Base-by-base conservation (phyloP, 257 asterid genomes). In the Leonotis leonurus region DNA sequence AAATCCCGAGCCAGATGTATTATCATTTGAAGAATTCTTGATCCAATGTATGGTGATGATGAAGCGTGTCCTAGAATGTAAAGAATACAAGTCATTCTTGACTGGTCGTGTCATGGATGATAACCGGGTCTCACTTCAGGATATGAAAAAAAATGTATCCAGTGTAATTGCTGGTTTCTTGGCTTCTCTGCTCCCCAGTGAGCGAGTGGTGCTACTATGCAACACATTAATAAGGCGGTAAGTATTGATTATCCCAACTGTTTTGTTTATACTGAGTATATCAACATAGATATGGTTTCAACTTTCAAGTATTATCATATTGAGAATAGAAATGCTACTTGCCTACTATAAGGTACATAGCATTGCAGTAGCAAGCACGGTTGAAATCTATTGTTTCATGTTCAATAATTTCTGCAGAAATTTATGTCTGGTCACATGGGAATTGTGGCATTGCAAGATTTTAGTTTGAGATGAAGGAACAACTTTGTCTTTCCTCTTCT, bases 51-150 rank as follows among this genome's bases (percentile, higher is more conserved):
- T 93, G 95, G 76, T 85, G 59, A 76, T 85, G 86, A 77, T 82
- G 79, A 93, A 93, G 77, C 77, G 89, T 72, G 77, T 93, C 76
- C 79, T 93, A 66, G 97, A 89, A 81, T 79, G 97, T 75, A 89
- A 87, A 84, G 97, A 93, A 57, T 93, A 87, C 80, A 89, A 85
- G 80, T 82, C 83, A 75, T 46, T 78, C 71, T 69, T 79, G 81
- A 76, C 83, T 74, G 99, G 99, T 20, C 96, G 94, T 65, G 99
- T 93, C 67, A 73, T 84, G 77, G 94, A 84, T 82, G 96, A 85
- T 74, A 85, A 77, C 70, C 80, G 87, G 74, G 73, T 75, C 56
- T 85, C 97, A 36, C 61, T 74, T 75, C 95, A 87, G 72, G 95
- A 87, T 82, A 74, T 81, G 85, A 89, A 87, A 87, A 88, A 93